Percentiles rank a stretch among this genome's conserved stretches.
Evolutionary conservation across 2,329 filamentous ascomycete species (phyloP).

Genomic region (Tolypocladium amazonense): DNA sequence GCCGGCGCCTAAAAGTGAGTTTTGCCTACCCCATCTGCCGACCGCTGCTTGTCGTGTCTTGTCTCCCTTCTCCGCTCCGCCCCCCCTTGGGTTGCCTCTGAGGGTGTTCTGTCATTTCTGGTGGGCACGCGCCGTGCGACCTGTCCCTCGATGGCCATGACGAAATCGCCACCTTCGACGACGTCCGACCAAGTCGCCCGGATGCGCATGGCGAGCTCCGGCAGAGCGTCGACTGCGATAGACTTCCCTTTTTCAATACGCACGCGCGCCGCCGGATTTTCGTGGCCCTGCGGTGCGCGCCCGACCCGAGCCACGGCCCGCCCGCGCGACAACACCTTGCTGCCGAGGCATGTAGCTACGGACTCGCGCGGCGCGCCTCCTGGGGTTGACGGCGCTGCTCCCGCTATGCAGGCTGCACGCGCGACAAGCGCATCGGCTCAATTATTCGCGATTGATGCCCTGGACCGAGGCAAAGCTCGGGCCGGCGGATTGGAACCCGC

Average conservation of each 20-base stretch:
- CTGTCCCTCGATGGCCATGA: constrained; percentile 7
- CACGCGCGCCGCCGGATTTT: background rate
- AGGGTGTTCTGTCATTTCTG: background rate
- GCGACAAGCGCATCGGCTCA: background rate
- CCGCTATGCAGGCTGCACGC: background rate
- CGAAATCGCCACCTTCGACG: constrained; percentile 3
- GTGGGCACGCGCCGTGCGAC: background rate
- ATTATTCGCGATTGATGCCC: background rate
- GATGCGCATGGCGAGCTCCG: background rate
- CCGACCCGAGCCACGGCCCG: background rate
- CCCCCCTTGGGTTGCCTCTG: background rate
- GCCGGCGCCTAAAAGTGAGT: constrained; percentile 46
- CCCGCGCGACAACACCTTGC: background rate
- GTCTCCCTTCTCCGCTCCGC: background rate
- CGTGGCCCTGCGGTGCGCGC: background rate
- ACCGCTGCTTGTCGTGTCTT: background rate
- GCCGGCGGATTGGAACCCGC: background rate
- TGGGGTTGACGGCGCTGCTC: background rate
- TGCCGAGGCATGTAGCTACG: background rate
- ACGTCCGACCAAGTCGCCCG: background rate
- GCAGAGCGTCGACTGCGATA: background rate
- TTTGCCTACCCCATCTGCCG: constrained; percentile 7
- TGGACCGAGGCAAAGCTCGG: background rate
- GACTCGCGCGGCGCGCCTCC: background rate
- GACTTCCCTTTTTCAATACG: background rate